phyloP scores from a whole-genome alignment of 176 grass and related monocot species.

The Oryza punctata region DNA sequence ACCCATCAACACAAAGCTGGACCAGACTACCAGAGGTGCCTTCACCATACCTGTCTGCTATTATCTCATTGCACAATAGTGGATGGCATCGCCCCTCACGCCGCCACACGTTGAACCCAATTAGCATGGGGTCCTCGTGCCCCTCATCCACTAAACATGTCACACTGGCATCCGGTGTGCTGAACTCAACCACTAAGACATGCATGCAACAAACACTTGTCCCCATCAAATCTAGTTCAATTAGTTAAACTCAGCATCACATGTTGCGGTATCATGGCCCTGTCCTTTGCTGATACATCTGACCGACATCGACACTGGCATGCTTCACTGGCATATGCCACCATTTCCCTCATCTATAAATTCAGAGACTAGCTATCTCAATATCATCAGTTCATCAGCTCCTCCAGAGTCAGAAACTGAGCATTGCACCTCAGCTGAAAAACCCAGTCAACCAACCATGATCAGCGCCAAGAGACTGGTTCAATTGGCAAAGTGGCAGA shows the following conservation, averaged over 20 bases:
- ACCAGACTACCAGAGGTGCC: background rate
- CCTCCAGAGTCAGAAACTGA: background rate
- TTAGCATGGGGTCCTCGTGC: constrained; percentile 3
- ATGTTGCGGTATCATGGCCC: background rate
- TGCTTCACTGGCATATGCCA: background rate
- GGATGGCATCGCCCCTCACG: background rate
- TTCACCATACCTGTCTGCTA: constrained; percentile 13
- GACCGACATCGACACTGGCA: background rate
- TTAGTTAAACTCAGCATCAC: background rate
- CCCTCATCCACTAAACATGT: background rate
- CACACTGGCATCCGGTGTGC: background rate
- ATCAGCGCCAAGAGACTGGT: constrained; percentile 17
- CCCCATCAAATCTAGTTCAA: constrained; percentile 29
- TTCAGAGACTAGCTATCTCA: background rate
- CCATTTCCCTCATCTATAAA: constrained; percentile 22
- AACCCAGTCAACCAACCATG: background rate
- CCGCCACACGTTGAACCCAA: background rate
- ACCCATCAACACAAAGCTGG: background rate
- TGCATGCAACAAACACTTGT: constrained; percentile 22
- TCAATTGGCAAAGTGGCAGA: constrained; percentile 36
- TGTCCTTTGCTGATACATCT: background rate
- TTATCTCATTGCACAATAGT: constrained; percentile 5
- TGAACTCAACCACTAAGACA: background rate
- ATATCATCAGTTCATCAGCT: background rate
- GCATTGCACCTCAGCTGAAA: background rate